Percentiles rank a stretch among this genome's conserved stretches.
Conservation (phyloP, 2,329 filamentous ascomycete genomes). For the Stylonectria norvegica region DNA sequence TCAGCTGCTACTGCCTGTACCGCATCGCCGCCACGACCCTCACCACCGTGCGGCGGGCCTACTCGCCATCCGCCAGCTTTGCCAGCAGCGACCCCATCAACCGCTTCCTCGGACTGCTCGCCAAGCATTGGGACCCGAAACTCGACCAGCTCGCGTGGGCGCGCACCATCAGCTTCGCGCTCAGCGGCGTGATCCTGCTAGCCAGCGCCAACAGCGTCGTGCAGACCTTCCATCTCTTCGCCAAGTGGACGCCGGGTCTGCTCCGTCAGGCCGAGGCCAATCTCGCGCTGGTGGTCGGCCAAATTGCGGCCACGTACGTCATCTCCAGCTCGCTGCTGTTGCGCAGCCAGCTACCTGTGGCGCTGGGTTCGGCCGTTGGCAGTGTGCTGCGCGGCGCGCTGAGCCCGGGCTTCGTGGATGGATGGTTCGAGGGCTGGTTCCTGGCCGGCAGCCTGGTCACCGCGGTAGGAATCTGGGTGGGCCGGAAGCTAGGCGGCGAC, state of each 20-base stretch:
- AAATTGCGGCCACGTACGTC: constrained; percentile 81
- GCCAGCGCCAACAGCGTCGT: constrained; percentile 77
- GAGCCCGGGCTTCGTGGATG: constrained; percentile 56
- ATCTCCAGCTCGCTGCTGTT: constrained; percentile 76
- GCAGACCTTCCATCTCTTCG: constrained; percentile 81
- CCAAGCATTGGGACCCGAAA: constrained; percentile 78
- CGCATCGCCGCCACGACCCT: constrained; percentile 71
- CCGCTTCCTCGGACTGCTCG: constrained; percentile 74
- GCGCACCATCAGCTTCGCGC: constrained; percentile 77
- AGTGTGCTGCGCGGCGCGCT: constrained; percentile 75
- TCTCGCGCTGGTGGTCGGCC: constrained; percentile 73
- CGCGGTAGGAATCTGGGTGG: constrained; percentile 68
- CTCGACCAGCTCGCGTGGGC: constrained; percentile 82
- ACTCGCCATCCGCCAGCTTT: constrained; percentile 46
- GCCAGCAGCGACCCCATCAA: constrained; percentile 78
- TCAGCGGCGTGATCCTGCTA: constrained; percentile 78
- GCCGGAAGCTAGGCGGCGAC: constrained; percentile 55
- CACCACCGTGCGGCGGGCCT: constrained; percentile 59
- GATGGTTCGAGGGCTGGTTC: constrained; percentile 89
- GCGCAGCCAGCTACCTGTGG: constrained; percentile 71
- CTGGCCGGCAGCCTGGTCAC: constrained; percentile 65
- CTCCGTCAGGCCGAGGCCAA: constrained; percentile 73
- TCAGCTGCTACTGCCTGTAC: constrained; percentile 81
- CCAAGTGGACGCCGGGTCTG: constrained; percentile 68
- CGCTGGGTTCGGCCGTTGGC: constrained; percentile 73